phyloP scores from a whole-genome alignment of 2,329 filamentous ascomycete genomes.

The Hypoxylon rubiginosum region DNA sequence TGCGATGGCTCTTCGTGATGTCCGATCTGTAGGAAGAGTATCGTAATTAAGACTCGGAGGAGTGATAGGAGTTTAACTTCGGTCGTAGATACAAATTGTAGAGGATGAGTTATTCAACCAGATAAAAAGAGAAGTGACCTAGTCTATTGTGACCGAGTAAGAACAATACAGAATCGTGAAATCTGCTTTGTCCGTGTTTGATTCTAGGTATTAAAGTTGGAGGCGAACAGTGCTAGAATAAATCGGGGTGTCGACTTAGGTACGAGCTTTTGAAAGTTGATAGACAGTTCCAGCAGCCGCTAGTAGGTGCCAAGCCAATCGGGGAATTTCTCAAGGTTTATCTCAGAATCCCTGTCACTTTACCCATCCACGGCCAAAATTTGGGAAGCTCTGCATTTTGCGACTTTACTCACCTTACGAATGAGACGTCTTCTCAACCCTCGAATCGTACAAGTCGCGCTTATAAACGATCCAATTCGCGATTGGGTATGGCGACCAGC shows the following conservation, averaged over 20 bases:
- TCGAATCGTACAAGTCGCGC: slow-evolving; percentile 11
- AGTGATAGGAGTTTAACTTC: not conserved
- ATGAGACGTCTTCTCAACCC: slow-evolving; percentile 10
- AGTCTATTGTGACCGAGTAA: not conserved
- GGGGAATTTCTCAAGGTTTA: slow-evolving; percentile 33
- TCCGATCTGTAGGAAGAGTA: not conserved
- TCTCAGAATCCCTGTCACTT: slow-evolving; percentile 26
- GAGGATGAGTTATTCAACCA: not conserved
- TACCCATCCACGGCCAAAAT: slow-evolving; percentile 29
- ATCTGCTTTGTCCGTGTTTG: slow-evolving; percentile 20
- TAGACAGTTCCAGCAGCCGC: slow-evolving; percentile 5
- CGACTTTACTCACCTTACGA: slow-evolving; percentile 23
- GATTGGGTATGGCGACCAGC: slow-evolving; percentile 42
- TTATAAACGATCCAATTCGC: not conserved
- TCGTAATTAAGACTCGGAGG: not conserved
- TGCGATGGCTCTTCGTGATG: slow-evolving; percentile 4
- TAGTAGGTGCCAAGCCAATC: slow-evolving; percentile 34
- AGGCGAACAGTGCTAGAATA: slow-evolving; percentile 23
- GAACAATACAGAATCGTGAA: not conserved
- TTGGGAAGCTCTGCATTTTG: slow-evolving; percentile 28
- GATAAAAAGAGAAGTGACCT: not conserved
- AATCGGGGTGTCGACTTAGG: slow-evolving; percentile 30
- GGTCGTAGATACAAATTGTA: not conserved
- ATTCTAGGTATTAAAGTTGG: slow-evolving; percentile 11
- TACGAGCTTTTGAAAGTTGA: slow-evolving; percentile 11